phyloP scores from a whole-genome alignment of 352 stramenopile species.

The Phytophthora boehmeriae region DNA sequence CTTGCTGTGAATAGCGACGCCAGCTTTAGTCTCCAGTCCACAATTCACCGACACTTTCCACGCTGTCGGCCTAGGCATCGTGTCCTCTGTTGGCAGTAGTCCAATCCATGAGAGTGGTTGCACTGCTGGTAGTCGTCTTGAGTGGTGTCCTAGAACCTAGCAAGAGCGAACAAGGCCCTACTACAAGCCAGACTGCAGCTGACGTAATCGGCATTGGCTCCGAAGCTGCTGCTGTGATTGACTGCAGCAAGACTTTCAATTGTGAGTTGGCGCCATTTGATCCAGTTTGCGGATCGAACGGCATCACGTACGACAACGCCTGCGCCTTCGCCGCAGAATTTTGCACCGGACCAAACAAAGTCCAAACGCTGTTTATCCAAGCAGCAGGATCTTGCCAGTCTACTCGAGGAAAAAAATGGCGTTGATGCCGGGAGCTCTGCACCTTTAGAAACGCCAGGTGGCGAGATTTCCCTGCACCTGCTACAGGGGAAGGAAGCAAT shows the following conservation, averaged over 20 bases:
- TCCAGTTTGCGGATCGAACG: conserved; percentile 48
- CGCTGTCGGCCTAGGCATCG: too few relatives aligned
- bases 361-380: conserved; percentile 24
- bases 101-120: too few relatives aligned
- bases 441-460: not conserved
- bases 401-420: not conserved
- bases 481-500: not conserved
- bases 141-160: conserved; percentile 8
- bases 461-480: not conserved
- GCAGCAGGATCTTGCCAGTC: conserved; percentile 16
- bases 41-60: too few relatives aligned
- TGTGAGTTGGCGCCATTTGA: conserved; percentile 17
- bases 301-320: conserved; percentile 45
- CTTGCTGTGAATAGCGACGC: too few relatives aligned
- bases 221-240: conserved; percentile 12
- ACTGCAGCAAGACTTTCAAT: conserved; percentile 20
- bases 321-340: conserved; percentile 34
- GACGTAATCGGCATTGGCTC: conserved; percentile 4
- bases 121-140: not conserved
- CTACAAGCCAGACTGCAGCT: conserved; percentile 1
- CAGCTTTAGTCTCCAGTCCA: too few relatives aligned
- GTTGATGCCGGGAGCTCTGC: not conserved
- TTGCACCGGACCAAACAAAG: conserved; percentile 12
- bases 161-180: not conserved
- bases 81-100: too few relatives aligned